These are phyloP conservation scores for Rhynchospora tenuis DNA, from an alignment of 176 grass and related monocot genomes.

Conservation along the genomic window DNA sequence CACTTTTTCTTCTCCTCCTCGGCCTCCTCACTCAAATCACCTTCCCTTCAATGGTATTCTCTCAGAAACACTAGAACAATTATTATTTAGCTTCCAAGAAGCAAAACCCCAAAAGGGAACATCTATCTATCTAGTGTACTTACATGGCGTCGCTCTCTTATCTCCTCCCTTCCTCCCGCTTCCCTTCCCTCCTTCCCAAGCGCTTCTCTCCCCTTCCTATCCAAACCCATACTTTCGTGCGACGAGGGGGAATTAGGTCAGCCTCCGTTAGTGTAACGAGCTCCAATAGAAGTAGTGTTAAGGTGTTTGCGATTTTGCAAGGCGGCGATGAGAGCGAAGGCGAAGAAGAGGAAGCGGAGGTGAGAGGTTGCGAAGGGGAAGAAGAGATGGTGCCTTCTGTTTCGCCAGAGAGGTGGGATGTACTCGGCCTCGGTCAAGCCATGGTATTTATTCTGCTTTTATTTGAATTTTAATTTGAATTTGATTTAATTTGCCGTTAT, in stretches of 20 bases:
- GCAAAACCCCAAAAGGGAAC: neutral
- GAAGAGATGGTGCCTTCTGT: conserved; percentile 25
- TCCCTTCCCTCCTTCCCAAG: conserved; percentile 3
- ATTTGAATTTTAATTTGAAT: neutral
- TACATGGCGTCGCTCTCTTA: neutral
- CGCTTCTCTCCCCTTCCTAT: conserved; percentile 1
- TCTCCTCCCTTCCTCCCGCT: conserved; percentile 1
- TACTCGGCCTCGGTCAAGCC: conserved; percentile 85
- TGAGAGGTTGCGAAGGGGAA: conserved; percentile 24
- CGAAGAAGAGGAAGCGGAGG: conserved; percentile 28
- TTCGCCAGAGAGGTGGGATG: conserved; percentile 67
- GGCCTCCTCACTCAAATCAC: neutral
- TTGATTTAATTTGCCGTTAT: neutral
- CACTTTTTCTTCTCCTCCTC: neutral
- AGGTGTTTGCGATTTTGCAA: conserved; percentile 24
- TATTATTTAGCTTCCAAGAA: neutral
- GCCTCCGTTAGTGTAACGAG: neutral
- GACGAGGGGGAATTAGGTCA: neutral
- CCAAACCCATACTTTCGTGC: neutral
- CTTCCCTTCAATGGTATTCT: conserved; percentile 1
- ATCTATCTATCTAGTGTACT: conserved; percentile 16
- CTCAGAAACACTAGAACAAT: neutral
- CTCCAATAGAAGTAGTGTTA: neutral
- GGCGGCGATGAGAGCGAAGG: conserved; percentile 43
- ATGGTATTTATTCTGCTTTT: conserved; percentile 45